Percentiles rank a stretch among this genome's conserved stretches.
Conservation (phyloP, 306 rosid genomes). For the Begonia loranthoides region DNA sequence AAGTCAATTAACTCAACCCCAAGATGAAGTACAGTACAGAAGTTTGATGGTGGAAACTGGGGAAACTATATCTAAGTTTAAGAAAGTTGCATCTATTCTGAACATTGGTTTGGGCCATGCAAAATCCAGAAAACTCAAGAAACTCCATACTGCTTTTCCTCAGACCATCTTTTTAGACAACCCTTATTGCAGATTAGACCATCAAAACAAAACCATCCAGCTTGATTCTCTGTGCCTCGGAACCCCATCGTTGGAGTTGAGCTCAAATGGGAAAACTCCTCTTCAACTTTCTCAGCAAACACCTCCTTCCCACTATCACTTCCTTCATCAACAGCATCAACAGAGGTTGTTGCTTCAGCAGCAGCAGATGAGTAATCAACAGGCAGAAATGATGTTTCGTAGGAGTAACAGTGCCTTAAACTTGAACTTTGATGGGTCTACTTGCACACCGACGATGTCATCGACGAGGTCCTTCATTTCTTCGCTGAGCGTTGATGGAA, state of each 20-base stretch:
- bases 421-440: conserved; percentile 80
- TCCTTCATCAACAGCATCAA: conserved; percentile 52
- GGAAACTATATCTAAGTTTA: conserved; percentile 74
- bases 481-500: conserved; percentile 88
- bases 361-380: conserved; percentile 46
- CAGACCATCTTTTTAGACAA: conserved; percentile 52
- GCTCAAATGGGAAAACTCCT: conserved; percentile 56
- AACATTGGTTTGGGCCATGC: conserved; percentile 69
- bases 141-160: conserved; percentile 37
- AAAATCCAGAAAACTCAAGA: conserved; percentile 56
- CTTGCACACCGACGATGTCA: conserved; percentile 88
- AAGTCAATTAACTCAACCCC: conserved; percentile 42
- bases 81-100: conserved; percentile 79
- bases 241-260: conserved; percentile 56
- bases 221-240: conserved; percentile 29
- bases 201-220: conserved; percentile 26
- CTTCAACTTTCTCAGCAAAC: conserved; percentile 40
- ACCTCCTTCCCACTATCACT: conserved; percentile 37
- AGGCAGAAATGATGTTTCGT: conserved; percentile 64
- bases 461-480: conserved; percentile 90
- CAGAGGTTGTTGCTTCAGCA: conserved; percentile 29
- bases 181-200: conserved; percentile 36
- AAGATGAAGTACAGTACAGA: conserved; percentile 25
- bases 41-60: conserved; percentile 62
- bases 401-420: conserved; percentile 64